These are phyloP conservation scores for Dendrobium nobile DNA, from an alignment of 106 monocot genomes.

Conservation along the genomic window DNA sequence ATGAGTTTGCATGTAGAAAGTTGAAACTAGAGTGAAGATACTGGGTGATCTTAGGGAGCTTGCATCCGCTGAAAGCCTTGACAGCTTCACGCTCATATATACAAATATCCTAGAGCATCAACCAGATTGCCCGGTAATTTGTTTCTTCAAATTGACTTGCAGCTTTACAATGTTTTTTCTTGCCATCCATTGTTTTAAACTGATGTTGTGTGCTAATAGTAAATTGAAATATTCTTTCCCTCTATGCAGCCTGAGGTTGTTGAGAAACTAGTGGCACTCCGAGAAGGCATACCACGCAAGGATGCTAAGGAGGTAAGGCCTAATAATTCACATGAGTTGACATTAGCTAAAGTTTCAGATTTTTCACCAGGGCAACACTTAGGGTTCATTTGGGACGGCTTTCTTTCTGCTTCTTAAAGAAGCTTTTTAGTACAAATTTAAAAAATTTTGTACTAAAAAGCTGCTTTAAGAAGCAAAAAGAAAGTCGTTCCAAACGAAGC, in stretches of 20 bases:
- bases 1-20: conserved; percentile 55
- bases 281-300: conserved; percentile 94
- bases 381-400: too few relatives aligned
- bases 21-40: conserved; percentile 80
- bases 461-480: too few relatives aligned
- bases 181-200: neutral
- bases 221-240: neutral
- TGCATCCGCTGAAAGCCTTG: conserved; percentile 91
- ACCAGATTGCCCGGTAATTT: conserved; percentile 88
- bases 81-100: conserved; percentile 85
- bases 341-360: too few relatives aligned
- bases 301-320: conserved; percentile 91
- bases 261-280: conserved; percentile 79
- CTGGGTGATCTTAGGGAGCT: conserved; percentile 80
- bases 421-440: too few relatives aligned
- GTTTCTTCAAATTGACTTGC: conserved; percentile 7
- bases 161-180: neutral
- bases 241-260: conserved; percentile 85
- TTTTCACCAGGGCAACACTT: too few relatives aligned
- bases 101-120: conserved; percentile 94
- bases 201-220: too few relatives aligned
- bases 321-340: neutral
- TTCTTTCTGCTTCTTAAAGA: too few relatives aligned
- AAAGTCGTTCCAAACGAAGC: too few relatives aligned
- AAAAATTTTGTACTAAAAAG: too few relatives aligned